Conservation (phyloP, 116 monocot genomes). For the Iris pallida region DNA sequence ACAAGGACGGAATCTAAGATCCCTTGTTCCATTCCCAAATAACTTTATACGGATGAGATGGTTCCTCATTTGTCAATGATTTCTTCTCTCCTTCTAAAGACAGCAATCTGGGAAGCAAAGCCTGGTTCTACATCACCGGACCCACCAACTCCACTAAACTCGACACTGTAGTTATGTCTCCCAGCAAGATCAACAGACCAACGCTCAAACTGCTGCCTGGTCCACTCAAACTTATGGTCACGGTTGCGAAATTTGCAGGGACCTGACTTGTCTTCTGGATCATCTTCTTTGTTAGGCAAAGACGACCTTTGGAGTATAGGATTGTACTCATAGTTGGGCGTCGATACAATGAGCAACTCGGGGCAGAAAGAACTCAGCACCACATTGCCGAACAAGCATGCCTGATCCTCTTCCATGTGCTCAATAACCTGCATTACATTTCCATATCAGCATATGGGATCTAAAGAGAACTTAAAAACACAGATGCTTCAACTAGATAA, state of each 20-base stretch:
- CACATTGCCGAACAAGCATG: conserved; percentile 64
- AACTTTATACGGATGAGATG: conserved; percentile 45
- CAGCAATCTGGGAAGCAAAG: conserved; percentile 93
- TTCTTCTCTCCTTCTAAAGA: conserved; percentile 43
- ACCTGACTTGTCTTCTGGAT: conserved; percentile 48
- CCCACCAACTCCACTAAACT: conserved; percentile 91
- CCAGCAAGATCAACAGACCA: conserved; percentile 74
- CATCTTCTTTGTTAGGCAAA: conserved; percentile 50
- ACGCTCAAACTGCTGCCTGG: conserved; percentile 70
- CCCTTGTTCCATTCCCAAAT: conserved; percentile 69
- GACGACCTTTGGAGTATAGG: conserved; percentile 66
- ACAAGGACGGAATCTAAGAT: too few species aligned
- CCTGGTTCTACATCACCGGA: conserved; percentile 73
- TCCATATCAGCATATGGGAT: not conserved
- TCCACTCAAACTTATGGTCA: conserved; percentile 99
- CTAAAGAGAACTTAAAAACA: too few species aligned
- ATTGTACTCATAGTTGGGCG: conserved; percentile 97
- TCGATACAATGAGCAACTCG: conserved; percentile 69
- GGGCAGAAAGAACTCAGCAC: conserved; percentile 72
- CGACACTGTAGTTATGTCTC: conserved; percentile 59
- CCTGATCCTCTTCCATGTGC: conserved; percentile 93
- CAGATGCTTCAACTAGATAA: too few species aligned
- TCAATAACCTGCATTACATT: conserved; percentile 77
- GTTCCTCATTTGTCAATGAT: conserved; percentile 7
- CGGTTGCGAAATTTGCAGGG: conserved; percentile 72